These are phyloP conservation scores for Claviceps monticola DNA, from an alignment of 2,329 filamentous ascomycete genomes.

Conservation along the genomic window DNA sequence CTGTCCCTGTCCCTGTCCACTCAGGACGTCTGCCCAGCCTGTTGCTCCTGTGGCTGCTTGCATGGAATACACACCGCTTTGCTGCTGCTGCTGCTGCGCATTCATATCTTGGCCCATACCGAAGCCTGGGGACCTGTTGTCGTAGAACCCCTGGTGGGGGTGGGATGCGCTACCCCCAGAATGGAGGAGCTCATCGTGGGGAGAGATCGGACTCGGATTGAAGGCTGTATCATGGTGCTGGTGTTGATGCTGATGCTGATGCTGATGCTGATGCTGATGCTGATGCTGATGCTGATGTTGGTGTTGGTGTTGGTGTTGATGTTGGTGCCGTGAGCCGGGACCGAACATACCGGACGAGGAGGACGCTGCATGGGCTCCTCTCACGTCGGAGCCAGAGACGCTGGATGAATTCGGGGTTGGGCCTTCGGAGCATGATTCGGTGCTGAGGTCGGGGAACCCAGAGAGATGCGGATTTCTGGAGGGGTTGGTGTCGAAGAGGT, in stretches of 20 bases:
- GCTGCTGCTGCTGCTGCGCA: conserved; percentile 13
- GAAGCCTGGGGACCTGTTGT: conserved; percentile 23
- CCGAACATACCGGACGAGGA: too few species aligned
- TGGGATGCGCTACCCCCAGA: conserved; percentile 13
- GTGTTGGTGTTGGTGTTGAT: not conserved
- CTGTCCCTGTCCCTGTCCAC: conserved; percentile 20
- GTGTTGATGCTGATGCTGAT: not conserved
- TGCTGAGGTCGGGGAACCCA: too few species aligned
- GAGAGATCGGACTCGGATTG: conserved; percentile 35
- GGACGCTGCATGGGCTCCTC: too few species aligned
- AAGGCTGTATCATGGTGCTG: conserved; percentile 27
- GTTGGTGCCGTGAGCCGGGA: not conserved
- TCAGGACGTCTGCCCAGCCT: conserved; percentile 29
- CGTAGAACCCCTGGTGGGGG: conserved; percentile 24
- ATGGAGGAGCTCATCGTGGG: conserved; percentile 26
- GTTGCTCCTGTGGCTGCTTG: conserved; percentile 13
- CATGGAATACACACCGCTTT: not conserved
- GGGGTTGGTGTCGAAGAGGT: too few species aligned
- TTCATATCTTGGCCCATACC: conserved; percentile 12
- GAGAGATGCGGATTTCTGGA: too few species aligned
- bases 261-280: not conserved
- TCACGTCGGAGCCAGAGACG: too few species aligned
- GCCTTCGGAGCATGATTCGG: too few species aligned
- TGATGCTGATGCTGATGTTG: not conserved
- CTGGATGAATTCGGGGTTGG: too few species aligned